phyloP scores from a whole-genome alignment of 2,329 filamentous ascomycete genomes.

The Monilinia polystroma region DNA sequence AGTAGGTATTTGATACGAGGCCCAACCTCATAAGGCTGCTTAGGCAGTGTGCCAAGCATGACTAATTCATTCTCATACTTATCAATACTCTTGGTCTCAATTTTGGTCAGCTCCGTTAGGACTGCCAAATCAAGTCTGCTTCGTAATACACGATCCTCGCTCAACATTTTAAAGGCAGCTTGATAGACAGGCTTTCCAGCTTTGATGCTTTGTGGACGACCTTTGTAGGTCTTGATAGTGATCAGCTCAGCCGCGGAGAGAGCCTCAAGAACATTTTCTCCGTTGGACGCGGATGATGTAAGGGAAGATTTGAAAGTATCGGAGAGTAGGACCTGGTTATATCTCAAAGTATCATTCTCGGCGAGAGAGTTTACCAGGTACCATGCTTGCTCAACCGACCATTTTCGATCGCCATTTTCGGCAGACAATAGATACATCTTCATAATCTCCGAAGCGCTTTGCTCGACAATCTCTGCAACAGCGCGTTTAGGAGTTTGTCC shows the following conservation, averaged over 20 bases:
- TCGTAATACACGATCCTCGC: constrained; percentile 68
- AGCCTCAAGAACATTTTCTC: constrained; percentile 73
- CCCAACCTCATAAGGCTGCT: constrained; percentile 65
- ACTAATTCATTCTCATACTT: constrained; percentile 77
- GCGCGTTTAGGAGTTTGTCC: constrained; percentile 81
- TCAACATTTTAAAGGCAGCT: constrained; percentile 73
- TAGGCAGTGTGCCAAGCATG: constrained; percentile 67
- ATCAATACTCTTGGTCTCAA: constrained; percentile 71
- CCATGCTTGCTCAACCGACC: constrained; percentile 89
- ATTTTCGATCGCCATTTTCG: constrained; percentile 54
- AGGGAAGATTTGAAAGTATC: constrained; percentile 67
- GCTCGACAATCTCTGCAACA: constrained; percentile 83
- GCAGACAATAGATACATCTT: constrained; percentile 82
- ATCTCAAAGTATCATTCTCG: constrained; percentile 65
- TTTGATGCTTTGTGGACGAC: constrained; percentile 73
- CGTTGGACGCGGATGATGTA: constrained; percentile 52
- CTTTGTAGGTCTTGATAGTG: constrained; percentile 67
- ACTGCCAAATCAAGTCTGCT: constrained; percentile 72
- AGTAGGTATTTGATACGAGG: constrained; percentile 71
- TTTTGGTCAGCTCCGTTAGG: constrained; percentile 65
- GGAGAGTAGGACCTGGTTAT: constrained; percentile 80
- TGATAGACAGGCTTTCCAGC: constrained; percentile 85
- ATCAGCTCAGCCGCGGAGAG: constrained; percentile 87
- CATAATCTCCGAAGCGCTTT: constrained; percentile 84
- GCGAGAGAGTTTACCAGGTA: constrained; percentile 78